These are phyloP conservation scores for Neurospora africana DNA, from an alignment of 495 filamentous ascomycete genomes.

Conservation along the genomic window DNA sequence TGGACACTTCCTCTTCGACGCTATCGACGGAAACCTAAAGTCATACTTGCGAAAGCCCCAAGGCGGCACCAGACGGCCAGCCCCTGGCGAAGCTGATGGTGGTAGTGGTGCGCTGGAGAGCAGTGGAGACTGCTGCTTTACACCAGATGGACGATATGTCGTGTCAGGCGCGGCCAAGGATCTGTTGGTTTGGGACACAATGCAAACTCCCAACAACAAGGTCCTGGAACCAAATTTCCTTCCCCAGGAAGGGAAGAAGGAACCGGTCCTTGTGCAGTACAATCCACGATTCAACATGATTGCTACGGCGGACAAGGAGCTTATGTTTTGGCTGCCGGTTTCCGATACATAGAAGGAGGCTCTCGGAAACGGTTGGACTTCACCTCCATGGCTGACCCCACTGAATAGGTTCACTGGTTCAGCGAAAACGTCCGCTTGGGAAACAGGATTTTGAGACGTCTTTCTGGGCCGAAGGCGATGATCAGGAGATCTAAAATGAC, in stretches of 20 bases:
- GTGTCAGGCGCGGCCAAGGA: slow-evolving; percentile 66
- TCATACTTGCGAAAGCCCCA: slow-evolving; percentile 45
- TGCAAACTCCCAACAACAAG: slow-evolving; percentile 44
- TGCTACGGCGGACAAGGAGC: slow-evolving; percentile 76
- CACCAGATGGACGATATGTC: slow-evolving; percentile 77
- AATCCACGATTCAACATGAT: slow-evolving; percentile 88
- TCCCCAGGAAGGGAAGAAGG: slow-evolving; percentile 50
- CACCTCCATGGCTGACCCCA: neutral
- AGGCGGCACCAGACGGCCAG: slow-evolving; percentile 33
- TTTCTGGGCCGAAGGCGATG: neutral
- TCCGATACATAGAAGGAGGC: slow-evolving; percentile 34
- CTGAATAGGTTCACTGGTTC: neutral
- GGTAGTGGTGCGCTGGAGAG: slow-evolving; percentile 30
- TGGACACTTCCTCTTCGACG: slow-evolving; percentile 83
- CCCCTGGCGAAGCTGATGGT: slow-evolving; percentile 34
- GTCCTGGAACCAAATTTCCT: slow-evolving; percentile 52
- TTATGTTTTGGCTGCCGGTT: slow-evolving; percentile 86
- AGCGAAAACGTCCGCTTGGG: neutral
- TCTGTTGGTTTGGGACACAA: slow-evolving; percentile 74
- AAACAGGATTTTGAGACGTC: neutral
- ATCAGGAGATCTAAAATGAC: neutral
- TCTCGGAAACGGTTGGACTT: neutral
- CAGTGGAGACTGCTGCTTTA: slow-evolving; percentile 75
- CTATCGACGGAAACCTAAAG: slow-evolving; percentile 68
- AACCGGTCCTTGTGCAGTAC: slow-evolving; percentile 67